phyloP scores from a whole-genome alignment of 177 flowering plant species.

The Vitis hybrid region DNA sequence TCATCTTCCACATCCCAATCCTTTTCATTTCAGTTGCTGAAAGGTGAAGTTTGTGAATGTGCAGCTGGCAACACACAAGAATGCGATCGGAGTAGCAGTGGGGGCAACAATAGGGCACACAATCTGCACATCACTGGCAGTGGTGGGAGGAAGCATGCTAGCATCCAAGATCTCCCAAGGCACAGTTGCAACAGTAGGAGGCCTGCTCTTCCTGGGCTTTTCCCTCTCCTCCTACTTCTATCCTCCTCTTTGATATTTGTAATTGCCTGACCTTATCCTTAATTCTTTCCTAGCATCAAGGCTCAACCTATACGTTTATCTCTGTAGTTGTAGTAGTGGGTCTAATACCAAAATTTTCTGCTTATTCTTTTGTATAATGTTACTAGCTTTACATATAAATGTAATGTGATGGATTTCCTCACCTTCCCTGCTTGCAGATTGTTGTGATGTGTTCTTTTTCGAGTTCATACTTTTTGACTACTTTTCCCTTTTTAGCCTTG shows the following conservation, averaged over 20 bases:
- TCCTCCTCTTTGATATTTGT: constrained; percentile 56
- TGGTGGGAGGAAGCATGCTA: constrained; percentile 97
- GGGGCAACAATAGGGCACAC: constrained; percentile 93
- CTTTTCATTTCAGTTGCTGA: too few relatives aligned
- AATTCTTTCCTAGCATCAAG: constrained; percentile 24
- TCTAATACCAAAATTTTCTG: too few relatives aligned
- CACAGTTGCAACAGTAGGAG: constrained; percentile 90
- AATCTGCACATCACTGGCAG: constrained; percentile 92
- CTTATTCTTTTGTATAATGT: too few relatives aligned
- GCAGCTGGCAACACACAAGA: constrained; percentile 98
- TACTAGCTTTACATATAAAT: too few relatives aligned
- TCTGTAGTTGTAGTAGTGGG: background rate
- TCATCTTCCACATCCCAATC: too few relatives aligned
- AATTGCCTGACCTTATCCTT: constrained; percentile 26
- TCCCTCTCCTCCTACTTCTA: constrained; percentile 93
- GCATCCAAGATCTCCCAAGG: constrained; percentile 96
- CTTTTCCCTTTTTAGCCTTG: too few relatives aligned
- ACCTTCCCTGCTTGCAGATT: too few relatives aligned
- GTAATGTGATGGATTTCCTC: too few relatives aligned
- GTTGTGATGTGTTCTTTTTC: background rate
- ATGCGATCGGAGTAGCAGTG: constrained; percentile 92
- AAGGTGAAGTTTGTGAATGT: background rate
- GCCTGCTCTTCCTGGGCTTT: constrained; percentile 89
- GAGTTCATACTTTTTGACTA: background rate
- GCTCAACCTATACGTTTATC: background rate